These are phyloP conservation scores for Galerina sulciceps DNA, from an alignment of 768 basidiomycete genomes.

Conservation along the genomic window DNA sequence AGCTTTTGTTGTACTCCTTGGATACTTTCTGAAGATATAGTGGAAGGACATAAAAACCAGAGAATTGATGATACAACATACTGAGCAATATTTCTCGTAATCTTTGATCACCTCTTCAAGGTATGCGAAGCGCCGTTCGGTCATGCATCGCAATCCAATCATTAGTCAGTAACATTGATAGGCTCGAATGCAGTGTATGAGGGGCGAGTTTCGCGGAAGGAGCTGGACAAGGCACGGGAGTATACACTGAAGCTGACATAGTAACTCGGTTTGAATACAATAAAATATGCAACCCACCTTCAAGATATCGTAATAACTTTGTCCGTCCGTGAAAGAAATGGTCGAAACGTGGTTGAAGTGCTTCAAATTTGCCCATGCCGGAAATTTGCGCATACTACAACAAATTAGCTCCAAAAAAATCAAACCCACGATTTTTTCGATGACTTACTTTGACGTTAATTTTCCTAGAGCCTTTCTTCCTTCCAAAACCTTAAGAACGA, in stretches of 20 bases:
- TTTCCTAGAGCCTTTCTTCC: slow-evolving; percentile 26
- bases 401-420: not conserved
- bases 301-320: slow-evolving; percentile 29
- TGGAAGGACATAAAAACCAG: not conserved
- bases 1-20: slow-evolving; percentile 26
- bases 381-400: slow-evolving; percentile 29
- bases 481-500: slow-evolving; percentile 23
- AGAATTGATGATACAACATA: not conserved
- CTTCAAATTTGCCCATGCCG: slow-evolving; percentile 31
- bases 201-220: slow-evolving; percentile 25
- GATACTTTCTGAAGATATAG: slow-evolving; percentile 19
- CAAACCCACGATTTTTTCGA: not conserved
- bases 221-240: slow-evolving; percentile 31
- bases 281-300: slow-evolving; percentile 22
- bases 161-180: slow-evolving; percentile 25
- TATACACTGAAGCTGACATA: slow-evolving; percentile 24
- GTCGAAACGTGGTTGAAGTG: slow-evolving; percentile 32
- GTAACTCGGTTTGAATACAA: not conserved
- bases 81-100: slow-evolving; percentile 19
- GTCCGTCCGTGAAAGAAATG: slow-evolving; percentile 30
- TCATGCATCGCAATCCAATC: slow-evolving; percentile 29
- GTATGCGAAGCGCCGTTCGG: slow-evolving; percentile 21
- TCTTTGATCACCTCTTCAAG: slow-evolving; percentile 15
- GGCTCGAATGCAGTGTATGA: slow-evolving; percentile 29
- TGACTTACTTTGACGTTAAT: slow-evolving; percentile 20